Evolutionary conservation across 2,329 filamentous ascomycete species (phyloP), one percentile per base, ranked within the genome.

Genomic region (Fusarium praegraminearum): DNA sequence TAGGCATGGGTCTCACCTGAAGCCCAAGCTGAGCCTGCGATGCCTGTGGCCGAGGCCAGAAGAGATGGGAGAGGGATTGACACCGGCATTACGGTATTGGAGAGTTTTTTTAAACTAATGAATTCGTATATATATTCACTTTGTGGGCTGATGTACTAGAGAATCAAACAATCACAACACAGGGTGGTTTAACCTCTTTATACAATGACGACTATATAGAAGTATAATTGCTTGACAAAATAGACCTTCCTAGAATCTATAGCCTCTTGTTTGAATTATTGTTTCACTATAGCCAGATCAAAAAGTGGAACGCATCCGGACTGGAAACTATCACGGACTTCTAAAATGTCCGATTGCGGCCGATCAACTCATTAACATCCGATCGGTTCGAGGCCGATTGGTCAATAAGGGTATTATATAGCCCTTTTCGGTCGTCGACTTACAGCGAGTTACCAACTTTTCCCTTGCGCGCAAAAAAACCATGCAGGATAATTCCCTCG

Each of bases 1-100:
- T 7, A 8, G 10, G 5, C 10, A 40, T 11, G 18, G 3, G 18
- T 16, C 62, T 62, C 70, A 80, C 80, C 80, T 13, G 80, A 78
- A 43, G 73, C 71, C 78, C 79, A 82, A 13, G 77, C 76, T 20
- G 80, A 80, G 38, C 79, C 78, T 32, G 79, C 57, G 26, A 82
- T 74, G 61, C 80, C 80, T n/a, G 77, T 79, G 28, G 80, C 76
- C 28, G 78, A 75, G 26, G 79, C 79, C 44, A 80, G 26, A 18
- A 80, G 73, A 9, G 77, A 71, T 3, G 76, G 76, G 15, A 73
- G 71, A 3, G 77, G 65, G 26, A 75, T 43, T n/a, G 72, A 67
- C 60, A 77, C 68, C 3, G 32, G 62, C 56, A 60, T 52, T 41
- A 3, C 47, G 35, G 20, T 26, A 3, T 41, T 24, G n/a, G 24